A percentile compares a stretch with the other conserved stretches of the same genome.
These are phyloP conservation scores for Trichosphaerium sp. DNA, from an alignment of 78 protist species.

Conservation along the genomic window DNA sequence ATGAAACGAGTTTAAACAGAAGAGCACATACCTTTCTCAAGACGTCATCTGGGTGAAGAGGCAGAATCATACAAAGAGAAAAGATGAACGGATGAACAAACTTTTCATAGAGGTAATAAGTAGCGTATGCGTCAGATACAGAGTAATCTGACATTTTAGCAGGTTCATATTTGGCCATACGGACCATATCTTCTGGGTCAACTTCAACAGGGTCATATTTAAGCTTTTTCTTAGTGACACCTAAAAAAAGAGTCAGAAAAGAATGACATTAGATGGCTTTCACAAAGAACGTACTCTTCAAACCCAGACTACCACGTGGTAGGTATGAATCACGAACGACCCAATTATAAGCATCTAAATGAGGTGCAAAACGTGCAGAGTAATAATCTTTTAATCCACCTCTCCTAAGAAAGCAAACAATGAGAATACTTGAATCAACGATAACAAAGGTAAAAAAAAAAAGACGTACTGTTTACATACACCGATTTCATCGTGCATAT, in stretches of 20 bases:
- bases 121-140: conserved; percentile 99
- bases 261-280: not conserved
- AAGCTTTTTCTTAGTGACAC: conserved; percentile 86
- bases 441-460: not conserved
- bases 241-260: conserved; percentile 18
- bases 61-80: conserved; percentile 95
- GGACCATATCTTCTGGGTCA: conserved; percentile 95
- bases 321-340: conserved; percentile 98
- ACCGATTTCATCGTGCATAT: conserved; percentile 53
- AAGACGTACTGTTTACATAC: not conserved
- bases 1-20: no score
- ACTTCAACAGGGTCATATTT: conserved; percentile 96
- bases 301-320: conserved; percentile 95
- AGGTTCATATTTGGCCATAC: conserved; percentile 66
- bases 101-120: conserved; percentile 89
- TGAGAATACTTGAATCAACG: no score
- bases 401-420: not conserved
- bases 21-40: no score
- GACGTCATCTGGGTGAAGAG: conserved; percentile 94
- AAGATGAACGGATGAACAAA: conserved; percentile 98
- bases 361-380: conserved; percentile 38
- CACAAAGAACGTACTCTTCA: conserved; percentile 14
- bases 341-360: conserved; percentile 95
- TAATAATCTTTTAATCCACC: conserved; percentile 58
- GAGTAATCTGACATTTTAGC: conserved; percentile 90